Evolutionary conservation across 176 grass and related monocot genomes (phyloP).

Genomic region (Aegilops longissima): DNA sequence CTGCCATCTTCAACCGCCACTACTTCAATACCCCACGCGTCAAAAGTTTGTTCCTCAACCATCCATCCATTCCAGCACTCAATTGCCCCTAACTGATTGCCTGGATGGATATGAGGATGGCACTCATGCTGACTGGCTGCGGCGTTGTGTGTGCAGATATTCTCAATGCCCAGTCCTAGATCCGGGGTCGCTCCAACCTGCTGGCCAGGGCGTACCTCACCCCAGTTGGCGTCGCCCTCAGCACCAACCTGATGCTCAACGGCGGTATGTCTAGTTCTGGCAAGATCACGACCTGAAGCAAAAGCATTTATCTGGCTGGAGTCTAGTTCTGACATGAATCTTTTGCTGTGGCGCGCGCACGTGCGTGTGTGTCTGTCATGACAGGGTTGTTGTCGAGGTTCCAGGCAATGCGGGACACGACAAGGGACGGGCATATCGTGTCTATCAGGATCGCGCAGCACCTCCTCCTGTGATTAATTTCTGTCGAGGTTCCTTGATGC

Average conservation of each 20-base stretch:
- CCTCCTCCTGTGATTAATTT: conserved; percentile 51
- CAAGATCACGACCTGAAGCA: neutral
- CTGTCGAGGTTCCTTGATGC: neutral
- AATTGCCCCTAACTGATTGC: neutral
- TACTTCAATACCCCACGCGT: conserved; percentile 4
- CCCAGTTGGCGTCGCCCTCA: conserved; percentile 55
- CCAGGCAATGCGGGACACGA: conserved; percentile 54
- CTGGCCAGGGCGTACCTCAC: conserved; percentile 44
- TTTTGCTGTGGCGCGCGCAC: neutral
- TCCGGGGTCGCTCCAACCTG: conserved; percentile 34
- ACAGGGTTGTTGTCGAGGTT: conserved; percentile 60
- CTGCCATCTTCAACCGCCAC: conserved; percentile 61
- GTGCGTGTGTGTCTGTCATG: neutral
- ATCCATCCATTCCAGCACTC: neutral
- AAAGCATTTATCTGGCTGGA: neutral
- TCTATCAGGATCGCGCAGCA: conserved; percentile 73
- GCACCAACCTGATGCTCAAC: conserved; percentile 61
- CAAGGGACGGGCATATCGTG: conserved; percentile 54
- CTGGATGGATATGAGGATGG: neutral
- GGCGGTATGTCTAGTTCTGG: conserved; percentile 54
- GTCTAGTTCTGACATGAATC: conserved; percentile 16
- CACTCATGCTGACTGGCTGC: neutral
- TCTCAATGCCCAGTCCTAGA: conserved; percentile 46
- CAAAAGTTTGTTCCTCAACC: conserved; percentile 33
- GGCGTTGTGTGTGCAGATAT: conserved; percentile 30